Base-by-base conservation (phyloP, 257 asterid genomes). In the Solanum sparsipilum region DNA sequence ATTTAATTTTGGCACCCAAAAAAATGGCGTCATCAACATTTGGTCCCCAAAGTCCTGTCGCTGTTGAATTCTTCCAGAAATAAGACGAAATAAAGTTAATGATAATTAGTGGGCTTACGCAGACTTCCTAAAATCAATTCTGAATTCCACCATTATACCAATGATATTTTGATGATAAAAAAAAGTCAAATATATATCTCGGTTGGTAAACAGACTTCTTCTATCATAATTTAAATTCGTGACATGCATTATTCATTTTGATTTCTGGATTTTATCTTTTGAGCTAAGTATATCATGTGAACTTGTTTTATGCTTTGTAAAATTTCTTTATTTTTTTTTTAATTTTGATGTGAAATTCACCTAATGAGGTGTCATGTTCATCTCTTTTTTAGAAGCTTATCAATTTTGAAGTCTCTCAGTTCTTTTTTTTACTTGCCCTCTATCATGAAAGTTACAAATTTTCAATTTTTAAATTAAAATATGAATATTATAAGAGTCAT, bases 21-120 rank as follows among this genome's bases (percentile, higher is more conserved):
- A 44, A 60, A 81, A 79, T 88, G 84, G 88, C 89, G 78, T 86
- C 89, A 35, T 18, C 85, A 16, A 13, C n/a, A 25, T 88, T 25
- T 72, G 46, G 48, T 73, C 87, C 70, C 85, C 10, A 46, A 34
- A 78, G 70, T 87, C 83, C 81, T 71, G 29, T 78, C 87, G 72
- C 56, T 56, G 70, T 52, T 52, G 63, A 87, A 6, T 81, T 60
- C 52, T 73, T 15, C 65, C 68, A 87, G 35, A 52, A 13, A 35
- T 11, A 21, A 86, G 82, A 23, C 79, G 44, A 16, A 31, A 3
- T 25, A 70, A n/a, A 73, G 85, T 41, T 36, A 48, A 29, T 84
- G 44, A 34, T 16, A 70, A 31, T 15, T 83, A 21, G 78, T 86
- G 86, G 71, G 88, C 88, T 87, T 41, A 87, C 85, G 86, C 5